Base-by-base conservation (phyloP, 257 asterid species). In the Hygrophila difformis region DNA sequence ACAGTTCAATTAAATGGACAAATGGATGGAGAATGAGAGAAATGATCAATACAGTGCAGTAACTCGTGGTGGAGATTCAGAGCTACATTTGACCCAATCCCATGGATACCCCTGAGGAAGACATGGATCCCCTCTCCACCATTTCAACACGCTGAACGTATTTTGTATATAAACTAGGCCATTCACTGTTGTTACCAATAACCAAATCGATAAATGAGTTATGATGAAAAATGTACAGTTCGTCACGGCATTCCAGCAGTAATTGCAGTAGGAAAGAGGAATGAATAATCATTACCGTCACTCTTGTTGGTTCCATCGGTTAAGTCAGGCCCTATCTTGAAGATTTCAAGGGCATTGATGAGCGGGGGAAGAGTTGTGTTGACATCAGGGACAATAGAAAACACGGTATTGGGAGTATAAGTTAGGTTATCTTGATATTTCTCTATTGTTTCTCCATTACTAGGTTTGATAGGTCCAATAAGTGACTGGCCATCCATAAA, bases 111-210 rank as follows among this genome's bases (percentile, higher is more conserved):
- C 68, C 6, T 81, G 54, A 10, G 94, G 94, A 42, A 79, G 81
- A 60, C 94, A 82, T 10, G 94, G 94, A 58, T 82, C 94, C 0
- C 89, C 93, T 1, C 57, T 53, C 94, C 86, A 79, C 2, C 43
- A 61, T 61, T 56, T 51, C 33, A 82, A 61, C 37, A 36, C 54
- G 0, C 28, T 53, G 22, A 71, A 82, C 1, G 55, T 55, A 0
- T 29, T 18, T 71, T 60, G 79, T 36, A 82, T 49, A 5, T 56
- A 48, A 49, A 26, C 43, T 48, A 82, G 47, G 9, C 82, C 80
- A 39, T 50, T 52, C 55, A 74, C 91, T 76, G 12, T n/a, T 1
- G 55, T 15, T 9, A 55, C 19, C 22, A 51, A 37, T 42, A 18
- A 6, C 17, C 28, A 19, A 18, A 39, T 14, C 5, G 5, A 8